Base-by-base conservation (phyloP, 345 rosid genomes). In the Kandelia obovata region DNA sequence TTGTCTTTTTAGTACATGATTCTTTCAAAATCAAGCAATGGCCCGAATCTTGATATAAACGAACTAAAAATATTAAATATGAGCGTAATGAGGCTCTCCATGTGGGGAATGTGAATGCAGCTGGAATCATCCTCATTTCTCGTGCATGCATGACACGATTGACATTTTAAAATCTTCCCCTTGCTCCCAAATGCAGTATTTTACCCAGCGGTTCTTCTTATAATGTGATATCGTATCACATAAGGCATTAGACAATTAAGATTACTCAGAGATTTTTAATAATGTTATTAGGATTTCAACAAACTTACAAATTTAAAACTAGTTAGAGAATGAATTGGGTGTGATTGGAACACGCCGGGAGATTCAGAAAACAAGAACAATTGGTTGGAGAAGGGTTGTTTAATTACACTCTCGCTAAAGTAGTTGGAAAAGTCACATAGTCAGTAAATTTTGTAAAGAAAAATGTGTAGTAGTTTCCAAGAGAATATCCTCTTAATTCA, bases 231-330 rank as follows among this genome's bases (percentile, higher is more conserved):
- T 43, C 31, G 47, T 43, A 64, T 21, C 61, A 32, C 5, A 23
- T 60, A 51, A 31, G 7, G 31, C 47, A 61, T 28, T 61, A 30
- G 5, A 62, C 65, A 56, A 70, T 66, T 57, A 64, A 71, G 79
- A 81, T 74, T 58, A 39, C 75, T 74, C 65, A 58, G 77, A 74
- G 9, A 1, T 34, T 62, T 61, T 62, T 61, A 65, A 31, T 71
- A 37, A 49, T 32, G 65, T 52, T 59, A 63, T 62, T 66, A 55
- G 59, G 63, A 67, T 64, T 73, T 58, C 4, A 53, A 53, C 37
- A 15, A 51, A 19, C n/a, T 7, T 30, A 17, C 56, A 47, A 43
- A 30, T 49, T 26, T 28, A 51, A 4, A 19, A 47, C 30, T 15
- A 34, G 10, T 0, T 20, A 62, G 58, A 53, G 20, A 27, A 28